Base-by-base conservation (phyloP, 139 green algal species). In the Picochlorum sp. region DNA sequence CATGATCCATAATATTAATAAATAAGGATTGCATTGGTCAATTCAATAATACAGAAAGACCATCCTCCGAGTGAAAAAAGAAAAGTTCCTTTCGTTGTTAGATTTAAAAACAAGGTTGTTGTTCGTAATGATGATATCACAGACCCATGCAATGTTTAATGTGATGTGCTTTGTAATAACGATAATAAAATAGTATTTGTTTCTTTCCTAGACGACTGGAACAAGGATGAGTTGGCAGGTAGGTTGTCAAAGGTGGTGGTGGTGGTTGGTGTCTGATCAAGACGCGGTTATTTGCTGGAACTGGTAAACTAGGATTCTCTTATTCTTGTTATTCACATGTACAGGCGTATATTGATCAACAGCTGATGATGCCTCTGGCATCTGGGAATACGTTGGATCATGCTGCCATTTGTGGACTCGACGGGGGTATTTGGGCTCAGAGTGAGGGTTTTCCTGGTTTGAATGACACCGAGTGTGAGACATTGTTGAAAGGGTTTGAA, bases 401-500 rank as follows among this genome's bases (percentile, higher is more conserved):
- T 18, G 82, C 82, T 45, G 86, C 86, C 4, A 91, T 92, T 45
- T 60, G 85, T 15, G 82, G 86, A 18, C 78, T 83, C 26, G 85
- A 91, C 61, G 86, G 86, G 14, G 86, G 81, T 41, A 62, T 89
- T 1, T 92, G 84, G 86, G 84, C 84, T 5, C 60, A 81, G 37
- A 78, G 63, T 55, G 28, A 54, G 5, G 49, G 45, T 10, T 92
- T 92, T 54, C 85, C 85, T 8, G 67, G 63, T 1, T 51, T 88
- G 4, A 79, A 57, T 3, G 55, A 63, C 2, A 79, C 83, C 8
- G 73, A 92, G 56, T 61, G 71, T 11, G 44, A 65, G 1, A 67
- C 64, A 21, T 60, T 88, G 8, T 72, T 87, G 4, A 56, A 41
- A 4, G 83, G 74, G 51, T 86, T 88, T 50, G 62, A 61, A 21